Percentiles rank a stretch among this genome's conserved stretches.
phyloP scores from a whole-genome alignment of 1,284 basidiomycete genomes.

The Puccinia hordei region DNA sequence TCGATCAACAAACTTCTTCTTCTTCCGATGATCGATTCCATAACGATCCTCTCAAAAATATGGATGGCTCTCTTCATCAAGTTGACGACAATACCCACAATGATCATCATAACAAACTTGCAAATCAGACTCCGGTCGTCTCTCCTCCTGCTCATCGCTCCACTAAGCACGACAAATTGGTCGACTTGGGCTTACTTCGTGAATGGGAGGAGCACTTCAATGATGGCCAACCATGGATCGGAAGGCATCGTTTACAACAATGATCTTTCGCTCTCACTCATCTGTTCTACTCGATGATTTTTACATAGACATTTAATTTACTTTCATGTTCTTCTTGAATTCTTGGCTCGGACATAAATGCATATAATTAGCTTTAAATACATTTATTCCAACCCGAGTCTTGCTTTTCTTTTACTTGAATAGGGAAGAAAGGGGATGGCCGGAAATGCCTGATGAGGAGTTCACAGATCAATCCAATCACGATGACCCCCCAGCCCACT shows the following conservation, averaged over 20 bases:
- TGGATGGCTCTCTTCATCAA: neutral
- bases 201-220: conserved; percentile 74
- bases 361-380: no score
- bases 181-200: conserved; percentile 72
- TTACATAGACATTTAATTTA: no score
- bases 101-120: neutral
- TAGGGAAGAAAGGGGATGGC: no score
- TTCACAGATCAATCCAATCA: no score
- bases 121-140: conserved; percentile 64
- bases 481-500: no score
- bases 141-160: conserved; percentile 62
- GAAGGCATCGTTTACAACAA: conserved; percentile 60
- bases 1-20: conserved; percentile 9
- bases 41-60: neutral
- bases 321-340: no score
- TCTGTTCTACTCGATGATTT: neutral
- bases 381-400: no score
- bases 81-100: neutral
- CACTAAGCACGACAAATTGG: conserved; percentile 64
- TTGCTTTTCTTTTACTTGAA: no score
- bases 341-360: no score
- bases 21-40: neutral
- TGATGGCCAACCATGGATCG: conserved; percentile 69
- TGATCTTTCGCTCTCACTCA: neutral
- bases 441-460: no score